Evolutionary conservation across 805 yeast species (phyloP), one percentile per base, ranked within the genome.

Genomic region (Huiozyma naganishii): DNA sequence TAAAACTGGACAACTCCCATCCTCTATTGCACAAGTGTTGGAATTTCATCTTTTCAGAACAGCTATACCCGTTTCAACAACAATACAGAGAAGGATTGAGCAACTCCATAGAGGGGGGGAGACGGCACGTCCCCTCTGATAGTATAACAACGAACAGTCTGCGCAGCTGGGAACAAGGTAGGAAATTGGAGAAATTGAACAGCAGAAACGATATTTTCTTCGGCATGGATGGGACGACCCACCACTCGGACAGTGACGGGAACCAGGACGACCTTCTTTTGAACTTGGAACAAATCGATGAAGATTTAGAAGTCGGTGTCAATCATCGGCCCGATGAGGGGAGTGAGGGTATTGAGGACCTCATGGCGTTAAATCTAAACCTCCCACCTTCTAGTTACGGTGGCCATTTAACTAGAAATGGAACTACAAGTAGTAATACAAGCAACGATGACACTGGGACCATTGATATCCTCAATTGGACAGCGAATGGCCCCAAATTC

Each of bases 301-400:
- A 61, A 39, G 61, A 59, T 6, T 39, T 53, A 7, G 55, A 52
- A 9, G 55, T 49, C 11, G 43, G 44, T 12, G 42, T 46, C 9
- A 36, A 47, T 6, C 42, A 37, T 8, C 33, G 33, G 23, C 43
- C 37, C 9, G 32, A 11, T 17, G 12, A 37, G 7, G 39, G 12
- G 6, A 23, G 10, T 37, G 40, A 41, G 27, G 43, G 10, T 10
- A 40, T 39, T 29, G 36, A 39, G 27, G 41, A 46, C 29, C 47
- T 46, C 28, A 35, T 57, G 42, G 42, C 49, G 6, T 44, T 57
- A 30, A 53, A 59, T 40, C 46, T 61, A 12, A 55, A 57, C 8
- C 41, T 60, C 32, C 63, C 64, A 1, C 59, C 66, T 6, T 61
- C 66, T 9, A 59, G 64, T 40, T 52, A 57, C 39, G 65, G 62